These are phyloP conservation scores for Cystobasidiaceae sp. DNA, from an alignment of 1,284 basidiomycete species.

Conservation along the genomic window DNA sequence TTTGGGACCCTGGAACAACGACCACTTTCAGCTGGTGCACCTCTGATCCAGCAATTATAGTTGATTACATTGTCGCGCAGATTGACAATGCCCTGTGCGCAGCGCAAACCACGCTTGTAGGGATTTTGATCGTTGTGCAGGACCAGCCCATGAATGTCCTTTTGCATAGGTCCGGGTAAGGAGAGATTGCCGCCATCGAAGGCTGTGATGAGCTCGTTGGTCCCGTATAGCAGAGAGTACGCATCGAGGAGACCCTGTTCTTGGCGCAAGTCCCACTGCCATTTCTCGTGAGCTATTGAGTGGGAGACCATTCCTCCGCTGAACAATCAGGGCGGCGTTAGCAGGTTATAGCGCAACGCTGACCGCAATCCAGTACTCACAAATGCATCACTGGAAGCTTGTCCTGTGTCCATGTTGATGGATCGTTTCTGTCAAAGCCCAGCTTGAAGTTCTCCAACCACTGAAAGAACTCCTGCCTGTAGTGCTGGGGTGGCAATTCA, in stretches of 20 bases:
- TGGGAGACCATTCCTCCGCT: too few species aligned
- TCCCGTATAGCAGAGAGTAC: conserved; percentile 29
- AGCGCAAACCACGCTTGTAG: conserved; percentile 45
- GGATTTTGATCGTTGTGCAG: conserved; percentile 49
- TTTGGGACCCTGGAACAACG: too few species aligned
- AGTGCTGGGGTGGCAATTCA: not conserved
- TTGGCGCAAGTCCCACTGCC: not conserved
- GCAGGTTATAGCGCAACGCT: too few species aligned
- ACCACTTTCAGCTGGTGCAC: too few species aligned
- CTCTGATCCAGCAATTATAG: too few species aligned
- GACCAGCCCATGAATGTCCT: conserved; percentile 43
- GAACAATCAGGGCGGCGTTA: too few species aligned
- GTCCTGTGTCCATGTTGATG: not conserved
- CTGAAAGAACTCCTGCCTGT: not conserved
- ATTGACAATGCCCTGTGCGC: conserved; percentile 50
- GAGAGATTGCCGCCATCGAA: conserved; percentile 45
- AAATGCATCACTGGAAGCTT: not conserved
- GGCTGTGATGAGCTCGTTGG: conserved; percentile 45
- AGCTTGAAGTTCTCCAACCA: not conserved
- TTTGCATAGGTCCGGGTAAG: conserved; percentile 41
- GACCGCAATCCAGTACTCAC: too few species aligned
- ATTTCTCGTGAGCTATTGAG: not conserved
- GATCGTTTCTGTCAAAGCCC: not conserved
- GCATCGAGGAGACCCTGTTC: not conserved
- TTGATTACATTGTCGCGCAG: conserved; percentile 46